A percentile compares a stretch with the other conserved stretches of the same genome.
Conservation (phyloP, 768 basidiomycete genomes). For the Lyophyllum semitale region DNA sequence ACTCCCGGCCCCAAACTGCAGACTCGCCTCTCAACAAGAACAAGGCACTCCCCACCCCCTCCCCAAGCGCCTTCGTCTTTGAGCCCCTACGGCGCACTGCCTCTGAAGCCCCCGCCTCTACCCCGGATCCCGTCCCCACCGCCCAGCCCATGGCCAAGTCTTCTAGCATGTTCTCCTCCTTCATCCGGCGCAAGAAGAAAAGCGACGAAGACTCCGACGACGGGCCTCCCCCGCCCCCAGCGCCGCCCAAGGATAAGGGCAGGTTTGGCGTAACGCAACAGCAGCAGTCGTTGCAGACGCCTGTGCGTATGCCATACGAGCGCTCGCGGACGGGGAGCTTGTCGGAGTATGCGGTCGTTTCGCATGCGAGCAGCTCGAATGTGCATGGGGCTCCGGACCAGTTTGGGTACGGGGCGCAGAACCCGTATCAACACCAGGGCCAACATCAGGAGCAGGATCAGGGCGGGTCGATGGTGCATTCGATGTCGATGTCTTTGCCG, state of each 20-base stretch:
- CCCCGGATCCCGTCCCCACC: slow-evolving; percentile 13
- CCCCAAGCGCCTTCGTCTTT: slow-evolving; percentile 16
- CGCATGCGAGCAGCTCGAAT: slow-evolving; percentile 32
- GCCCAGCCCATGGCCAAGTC: slow-evolving; percentile 27
- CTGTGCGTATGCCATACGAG: slow-evolving; percentile 11
- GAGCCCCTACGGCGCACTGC: slow-evolving; percentile 32
- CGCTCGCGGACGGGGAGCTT: slow-evolving; percentile 34
- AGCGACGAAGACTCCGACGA: slow-evolving; percentile 25
- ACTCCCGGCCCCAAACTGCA: not conserved
- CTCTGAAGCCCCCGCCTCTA: slow-evolving; percentile 33
- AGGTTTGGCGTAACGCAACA: slow-evolving; percentile 18
- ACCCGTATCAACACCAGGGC: not conserved
- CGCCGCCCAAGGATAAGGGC: slow-evolving; percentile 47
- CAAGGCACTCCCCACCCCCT: slow-evolving; percentile 19
- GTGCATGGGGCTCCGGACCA: slow-evolving; percentile 20
- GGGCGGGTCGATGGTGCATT: slow-evolving; percentile 4
- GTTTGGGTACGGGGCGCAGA: slow-evolving; percentile 19
- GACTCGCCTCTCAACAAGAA: slow-evolving; percentile 14
- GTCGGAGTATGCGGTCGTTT: slow-evolving; percentile 43
- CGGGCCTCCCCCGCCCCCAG: slow-evolving; percentile 46
- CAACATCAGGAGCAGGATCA: slow-evolving; percentile 10
- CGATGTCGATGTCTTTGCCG: slow-evolving; percentile 24
- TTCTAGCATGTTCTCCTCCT: slow-evolving; percentile 30
- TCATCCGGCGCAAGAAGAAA: slow-evolving; percentile 42
- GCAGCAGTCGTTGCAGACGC: slow-evolving; percentile 17